Percentiles rank a stretch among this genome's conserved stretches.
These are phyloP conservation scores for Eurotiales sp. DNA, from an alignment of 2,329 filamentous ascomycete species.

Conservation along the genomic window DNA sequence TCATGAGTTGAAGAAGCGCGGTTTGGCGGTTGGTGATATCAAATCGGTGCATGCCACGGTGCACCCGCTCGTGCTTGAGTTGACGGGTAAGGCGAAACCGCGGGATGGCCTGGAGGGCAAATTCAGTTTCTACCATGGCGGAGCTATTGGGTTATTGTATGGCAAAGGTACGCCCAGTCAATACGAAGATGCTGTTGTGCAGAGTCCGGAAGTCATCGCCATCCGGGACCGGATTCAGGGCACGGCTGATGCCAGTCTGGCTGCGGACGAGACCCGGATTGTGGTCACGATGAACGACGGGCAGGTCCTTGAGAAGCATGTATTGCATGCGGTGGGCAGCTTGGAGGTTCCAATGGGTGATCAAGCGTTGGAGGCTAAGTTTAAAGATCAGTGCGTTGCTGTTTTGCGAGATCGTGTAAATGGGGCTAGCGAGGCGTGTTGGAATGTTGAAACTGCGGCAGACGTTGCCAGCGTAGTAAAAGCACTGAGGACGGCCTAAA, in stretches of 20 bases:
- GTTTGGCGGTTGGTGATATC: constrained; percentile 31
- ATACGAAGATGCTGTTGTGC: constrained; percentile 49
- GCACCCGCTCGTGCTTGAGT: constrained; percentile 51
- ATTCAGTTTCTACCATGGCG: constrained; percentile 55
- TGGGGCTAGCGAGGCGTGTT: constrained; percentile 30
- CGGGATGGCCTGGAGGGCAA: constrained; percentile 51
- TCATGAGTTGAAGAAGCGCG: constrained; percentile 31
- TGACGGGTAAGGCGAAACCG: constrained; percentile 51
- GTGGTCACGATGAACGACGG: constrained; percentile 16
- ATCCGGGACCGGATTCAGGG: constrained; percentile 48
- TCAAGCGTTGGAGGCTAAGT: constrained; percentile 46
- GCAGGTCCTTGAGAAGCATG: constrained; percentile 38
- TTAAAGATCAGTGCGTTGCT: constrained; percentile 44
- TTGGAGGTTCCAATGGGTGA: constrained; percentile 48
- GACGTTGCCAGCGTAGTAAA: constrained; percentile 18
- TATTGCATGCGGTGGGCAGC: constrained; percentile 51
- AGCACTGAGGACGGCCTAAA: too few relatives aligned
- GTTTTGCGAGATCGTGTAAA: constrained; percentile 41
- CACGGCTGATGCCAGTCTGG: constrained; percentile 37
- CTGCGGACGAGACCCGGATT: constrained; percentile 42
- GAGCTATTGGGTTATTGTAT: constrained; percentile 49
- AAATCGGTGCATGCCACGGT: constrained; percentile 42
- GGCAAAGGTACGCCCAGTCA: constrained; percentile 51
- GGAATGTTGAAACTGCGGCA: constrained; percentile 29
- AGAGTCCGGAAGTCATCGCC: constrained; percentile 36